A percentile compares a stretch with the other conserved stretches of the same genome.
phyloP scores from a whole-genome alignment of 768 basidiomycete species.

The Phylloporus sp. region DNA sequence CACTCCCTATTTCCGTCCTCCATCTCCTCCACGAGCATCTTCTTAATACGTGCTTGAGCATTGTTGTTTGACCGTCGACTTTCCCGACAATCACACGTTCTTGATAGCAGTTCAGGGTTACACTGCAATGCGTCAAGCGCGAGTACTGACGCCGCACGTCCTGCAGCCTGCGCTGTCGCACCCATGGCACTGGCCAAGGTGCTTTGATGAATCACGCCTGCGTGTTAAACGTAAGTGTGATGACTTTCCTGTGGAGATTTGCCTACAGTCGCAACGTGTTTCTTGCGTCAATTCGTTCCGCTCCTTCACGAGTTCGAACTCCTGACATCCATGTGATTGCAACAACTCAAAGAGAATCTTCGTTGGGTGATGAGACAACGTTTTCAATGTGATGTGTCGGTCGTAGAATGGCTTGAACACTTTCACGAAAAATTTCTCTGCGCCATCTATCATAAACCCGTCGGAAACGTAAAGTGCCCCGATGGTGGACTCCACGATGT shows the following conservation, averaged over 20 bases:
- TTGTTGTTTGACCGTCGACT: constrained; percentile 33
- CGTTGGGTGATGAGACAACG: constrained; percentile 73
- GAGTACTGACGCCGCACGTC: constrained; percentile 56
- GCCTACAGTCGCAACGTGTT: constrained; percentile 53
- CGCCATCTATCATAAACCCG: constrained; percentile 57
- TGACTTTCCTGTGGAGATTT: constrained; percentile 5
- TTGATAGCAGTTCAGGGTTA: constrained; percentile 57
- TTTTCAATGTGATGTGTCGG: constrained; percentile 66
- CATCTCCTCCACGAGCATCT: constrained; percentile 25
- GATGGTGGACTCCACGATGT: constrained; percentile 75
- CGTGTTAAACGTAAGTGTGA: constrained; percentile 13
- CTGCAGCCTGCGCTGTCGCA: constrained; percentile 47
- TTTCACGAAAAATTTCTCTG: constrained; percentile 61
- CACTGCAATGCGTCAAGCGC: constrained; percentile 69
- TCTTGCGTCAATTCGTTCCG: constrained; percentile 31
- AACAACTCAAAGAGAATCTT: constrained; percentile 70
- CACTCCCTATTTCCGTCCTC: constrained; percentile 17
- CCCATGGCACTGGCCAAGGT: constrained; percentile 59
- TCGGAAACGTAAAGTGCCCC: constrained; percentile 81
- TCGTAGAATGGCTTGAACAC: constrained; percentile 77
- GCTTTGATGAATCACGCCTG: constrained; percentile 68
- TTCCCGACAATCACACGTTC: constrained; percentile 64
- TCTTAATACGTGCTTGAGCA: constrained; percentile 36
- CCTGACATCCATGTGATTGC: constrained; percentile 67
- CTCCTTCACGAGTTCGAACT: constrained; percentile 58